These are phyloP conservation scores for Phellinidium pouzarii DNA, from an alignment of 1,284 basidiomycete genomes.

Conservation along the genomic window DNA sequence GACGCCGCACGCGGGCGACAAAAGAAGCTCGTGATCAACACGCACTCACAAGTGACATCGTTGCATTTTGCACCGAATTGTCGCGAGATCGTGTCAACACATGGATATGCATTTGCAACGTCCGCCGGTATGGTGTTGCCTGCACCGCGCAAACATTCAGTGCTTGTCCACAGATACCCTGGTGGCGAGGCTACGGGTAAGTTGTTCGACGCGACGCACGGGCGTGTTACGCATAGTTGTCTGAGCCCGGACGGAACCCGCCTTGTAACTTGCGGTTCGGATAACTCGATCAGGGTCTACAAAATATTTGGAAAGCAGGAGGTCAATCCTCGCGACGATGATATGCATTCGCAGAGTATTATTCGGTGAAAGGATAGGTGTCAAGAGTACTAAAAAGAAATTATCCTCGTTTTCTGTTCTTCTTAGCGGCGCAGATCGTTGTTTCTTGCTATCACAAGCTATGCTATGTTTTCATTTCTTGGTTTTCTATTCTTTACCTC, in stretches of 20 bases:
- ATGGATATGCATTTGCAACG: slow-evolving; percentile 17
- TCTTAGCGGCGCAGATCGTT: not conserved
- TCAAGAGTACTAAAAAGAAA: not conserved
- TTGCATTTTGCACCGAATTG: slow-evolving; percentile 15
- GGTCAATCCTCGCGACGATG: not conserved
- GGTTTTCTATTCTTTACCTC: not conserved
- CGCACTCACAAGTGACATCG: slow-evolving; percentile 16
- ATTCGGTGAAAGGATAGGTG: slow-evolving; percentile 4
- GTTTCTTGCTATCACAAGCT: not conserved
- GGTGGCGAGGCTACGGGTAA: slow-evolving; percentile 9
- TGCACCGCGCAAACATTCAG: slow-evolving; percentile 14
- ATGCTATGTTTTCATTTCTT: not conserved
- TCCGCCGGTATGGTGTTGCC: slow-evolving; percentile 3
- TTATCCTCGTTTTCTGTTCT: not conserved
- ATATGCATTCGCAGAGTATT: not conserved
- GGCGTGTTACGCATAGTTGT: slow-evolving; percentile 18
- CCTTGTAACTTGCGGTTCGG: slow-evolving; percentile 17
- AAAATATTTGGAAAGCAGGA: slow-evolving; percentile 18
- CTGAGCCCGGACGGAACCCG: slow-evolving; percentile 18
- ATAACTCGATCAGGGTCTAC: slow-evolving; percentile 17
- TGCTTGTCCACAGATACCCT: slow-evolving; percentile 17
- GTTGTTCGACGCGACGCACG: slow-evolving; percentile 15
- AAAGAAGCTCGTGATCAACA: slow-evolving; percentile 3
- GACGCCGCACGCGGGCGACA: slow-evolving; percentile 1
- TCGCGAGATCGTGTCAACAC: slow-evolving; percentile 18